A percentile compares a stretch with the other conserved stretches of the same genome.
Evolutionary conservation across 768 basidiomycete genomes (phyloP).

Genomic region (Lepiota brunneoincarnata): DNA sequence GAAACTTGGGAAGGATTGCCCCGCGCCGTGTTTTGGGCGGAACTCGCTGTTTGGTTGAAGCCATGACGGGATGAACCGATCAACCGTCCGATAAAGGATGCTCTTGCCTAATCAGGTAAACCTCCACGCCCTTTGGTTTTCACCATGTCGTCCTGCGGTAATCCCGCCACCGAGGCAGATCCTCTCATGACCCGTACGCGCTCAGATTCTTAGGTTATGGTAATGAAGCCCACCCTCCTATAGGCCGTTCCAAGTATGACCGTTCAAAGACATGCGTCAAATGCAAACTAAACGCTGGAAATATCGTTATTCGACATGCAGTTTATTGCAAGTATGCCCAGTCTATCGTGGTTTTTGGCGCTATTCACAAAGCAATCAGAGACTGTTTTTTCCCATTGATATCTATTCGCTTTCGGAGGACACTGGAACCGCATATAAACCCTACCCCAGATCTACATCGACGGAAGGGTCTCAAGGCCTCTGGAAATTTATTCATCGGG

Average conservation of each 20-base stretch:
- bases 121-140: not conserved
- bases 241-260: constrained; percentile 68
- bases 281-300: constrained; percentile 65
- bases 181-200: constrained; percentile 66
- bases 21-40: not conserved
- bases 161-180: constrained; percentile 57
- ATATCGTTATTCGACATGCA: constrained; percentile 72
- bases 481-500: constrained; percentile 65
- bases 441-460: constrained; percentile 19
- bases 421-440: constrained; percentile 65
- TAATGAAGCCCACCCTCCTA: constrained; percentile 1
- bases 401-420: constrained; percentile 59
- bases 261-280: constrained; percentile 68
- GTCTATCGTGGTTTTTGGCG: constrained; percentile 1
- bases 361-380: constrained; percentile 14
- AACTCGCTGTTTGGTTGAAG: not conserved
- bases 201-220: not conserved
- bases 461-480: constrained; percentile 59
- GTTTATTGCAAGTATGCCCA: constrained; percentile 77
- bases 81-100: not conserved
- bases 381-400: constrained; percentile 64
- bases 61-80: constrained; percentile 3
- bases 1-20: not conserved
- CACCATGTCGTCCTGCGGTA: constrained; percentile 52
- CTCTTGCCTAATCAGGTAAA: not conserved